phyloP scores from a whole-genome alignment of 2,329 filamentous ascomycete species.

The Hypocreales sp. region DNA sequence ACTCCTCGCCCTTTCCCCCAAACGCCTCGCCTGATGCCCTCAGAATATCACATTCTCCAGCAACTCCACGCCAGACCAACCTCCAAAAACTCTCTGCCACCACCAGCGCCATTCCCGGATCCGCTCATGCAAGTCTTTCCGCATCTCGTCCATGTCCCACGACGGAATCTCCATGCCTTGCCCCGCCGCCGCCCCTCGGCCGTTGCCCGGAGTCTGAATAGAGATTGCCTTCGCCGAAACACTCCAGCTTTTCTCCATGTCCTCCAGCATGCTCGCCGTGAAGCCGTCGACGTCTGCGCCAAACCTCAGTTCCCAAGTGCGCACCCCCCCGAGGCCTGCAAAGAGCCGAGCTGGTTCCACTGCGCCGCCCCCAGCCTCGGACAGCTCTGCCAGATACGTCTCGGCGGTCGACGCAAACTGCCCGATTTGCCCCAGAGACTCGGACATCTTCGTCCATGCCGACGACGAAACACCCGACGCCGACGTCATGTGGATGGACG shows the following conservation, averaged over 20 bases:
- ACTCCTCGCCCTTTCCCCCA: too few species aligned
- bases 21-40: slow-evolving; percentile 1
- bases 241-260: slow-evolving; percentile 30
- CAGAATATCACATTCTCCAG: slow-evolving; percentile 10
- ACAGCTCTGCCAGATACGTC: slow-evolving; percentile 6
- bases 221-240: slow-evolving; percentile 16
- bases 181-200: slow-evolving; percentile 12
- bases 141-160: slow-evolving; percentile 15
- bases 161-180: slow-evolving; percentile 17
- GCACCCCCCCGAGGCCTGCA: slow-evolving; percentile 5
- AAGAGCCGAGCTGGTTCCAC: slow-evolving; percentile 9
- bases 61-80: not conserved
- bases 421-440: slow-evolving; percentile 6
- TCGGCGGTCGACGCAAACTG: slow-evolving; percentile 7
- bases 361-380: slow-evolving; percentile 5
- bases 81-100: slow-evolving; percentile 10
- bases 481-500: slow-evolving; percentile 10
- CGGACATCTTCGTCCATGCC: slow-evolving; percentile 7
- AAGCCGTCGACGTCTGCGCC: slow-evolving; percentile 22
- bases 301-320: slow-evolving; percentile 1
- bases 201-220: slow-evolving; percentile 21
- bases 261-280: slow-evolving; percentile 23
- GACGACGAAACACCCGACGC: slow-evolving; percentile 3
- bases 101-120: slow-evolving; percentile 18
- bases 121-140: slow-evolving; percentile 15